Base-by-base conservation (phyloP, 768 basidiomycete species). In the Sporobolomyces roseus region DNA sequence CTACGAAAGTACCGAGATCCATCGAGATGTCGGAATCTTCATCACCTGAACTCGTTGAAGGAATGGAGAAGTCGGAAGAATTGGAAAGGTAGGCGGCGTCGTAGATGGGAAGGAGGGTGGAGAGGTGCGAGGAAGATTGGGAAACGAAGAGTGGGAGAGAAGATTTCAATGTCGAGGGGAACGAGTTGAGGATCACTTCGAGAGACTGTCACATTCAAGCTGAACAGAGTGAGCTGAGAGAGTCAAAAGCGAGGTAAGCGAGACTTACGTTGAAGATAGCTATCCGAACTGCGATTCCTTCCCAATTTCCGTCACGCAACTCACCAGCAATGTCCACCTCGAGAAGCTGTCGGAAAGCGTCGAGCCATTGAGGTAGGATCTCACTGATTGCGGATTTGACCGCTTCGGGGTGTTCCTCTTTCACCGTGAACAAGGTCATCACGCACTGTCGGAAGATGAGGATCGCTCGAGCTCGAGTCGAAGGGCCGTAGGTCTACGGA, bases 391-490 rank as follows among this genome's bases (percentile, higher is more conserved):
- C 92, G 72, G 90, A 87, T 75, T 89, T 89, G 43, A 90, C 90
- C 1, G 89, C 85, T 65, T 88, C 85, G 0, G 93, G 91, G 74
- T 93, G 88, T 72, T 92, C 88, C 41, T 92, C 91, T 77, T 93
- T 92, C 64, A 98, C 91, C 87, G 93, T 97, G 79, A 89, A 93
- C 23, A 98, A 82, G 8, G 92, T 88, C 59, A 86, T 85, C 5
- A 96, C 82, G 75, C 91, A 93, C 81, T 97, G 91, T 35, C 88
- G 83, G 80, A 97, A 97, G 36, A 96, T 91, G 6, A 87, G 83
- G 21, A 99, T 83, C 5, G 91, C 87, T 33, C 91, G 84, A 0
- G 93, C 86, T 35, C 94, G 86, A 10, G 94, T 96, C 9, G 88
- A 81, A 0, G 90, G 83, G 2, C 88, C 85, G 77, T 96, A 88